phyloP scores from a whole-genome alignment of 176 grass and related monocot genomes.

The Pharus latifolius region DNA sequence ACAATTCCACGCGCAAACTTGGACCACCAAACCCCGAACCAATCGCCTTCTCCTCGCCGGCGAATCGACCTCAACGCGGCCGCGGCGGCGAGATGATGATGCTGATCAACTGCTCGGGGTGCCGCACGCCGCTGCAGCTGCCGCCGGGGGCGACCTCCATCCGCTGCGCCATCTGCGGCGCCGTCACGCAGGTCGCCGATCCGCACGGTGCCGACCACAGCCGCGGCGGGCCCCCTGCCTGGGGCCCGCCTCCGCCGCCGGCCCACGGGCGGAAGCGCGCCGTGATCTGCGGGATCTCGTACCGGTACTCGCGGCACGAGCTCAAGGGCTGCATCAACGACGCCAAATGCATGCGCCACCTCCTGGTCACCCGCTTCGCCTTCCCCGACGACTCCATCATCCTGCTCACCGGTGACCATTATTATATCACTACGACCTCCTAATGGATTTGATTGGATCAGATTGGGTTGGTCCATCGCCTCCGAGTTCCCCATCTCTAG shows the following conservation, averaged over 20 bases:
- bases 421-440: background rate
- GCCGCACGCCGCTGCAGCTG: constrained; percentile 69
- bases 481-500: background rate
- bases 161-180: constrained; percentile 78
- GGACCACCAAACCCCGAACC: background rate
- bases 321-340: constrained; percentile 98
- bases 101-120: constrained; percentile 89
- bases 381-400: constrained; percentile 94
- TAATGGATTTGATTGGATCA: background rate
- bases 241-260: constrained; percentile 52
- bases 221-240: background rate
- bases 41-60: background rate
- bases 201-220: background rate
- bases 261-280: constrained; percentile 82
- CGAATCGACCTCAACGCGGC: background rate
- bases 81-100: constrained; percentile 37
- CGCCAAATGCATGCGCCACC: constrained; percentile 94
- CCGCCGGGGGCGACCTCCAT: constrained; percentile 70
- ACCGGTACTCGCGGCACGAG: constrained; percentile 78
- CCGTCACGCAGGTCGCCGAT: constrained; percentile 58
- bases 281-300: constrained; percentile 93
- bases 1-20: background rate
- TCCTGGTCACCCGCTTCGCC: constrained; percentile 75
- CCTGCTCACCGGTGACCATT: constrained; percentile 66
- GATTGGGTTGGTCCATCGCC: background rate